Conservation (phyloP, 108 stramenopile genomes). For the Cylindrotheca fusiformis region DNA sequence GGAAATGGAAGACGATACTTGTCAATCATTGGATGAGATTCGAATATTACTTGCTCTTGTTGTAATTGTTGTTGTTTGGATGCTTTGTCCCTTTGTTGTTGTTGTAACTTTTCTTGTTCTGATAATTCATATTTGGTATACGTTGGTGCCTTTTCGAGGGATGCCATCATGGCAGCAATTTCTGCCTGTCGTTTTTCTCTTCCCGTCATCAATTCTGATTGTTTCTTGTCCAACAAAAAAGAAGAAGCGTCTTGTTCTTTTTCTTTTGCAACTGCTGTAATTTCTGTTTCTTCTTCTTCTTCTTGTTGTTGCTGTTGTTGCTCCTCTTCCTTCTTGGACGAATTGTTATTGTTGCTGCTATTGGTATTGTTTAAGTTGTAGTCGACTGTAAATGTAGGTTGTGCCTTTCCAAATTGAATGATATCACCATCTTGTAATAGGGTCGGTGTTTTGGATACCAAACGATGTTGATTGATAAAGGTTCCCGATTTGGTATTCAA, state of each 20-base stretch:
- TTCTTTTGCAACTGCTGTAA: no score
- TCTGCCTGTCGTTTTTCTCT: constrained; percentile 76
- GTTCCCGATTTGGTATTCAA: constrained; percentile 15
- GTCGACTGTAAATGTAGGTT: constrained; percentile 18
- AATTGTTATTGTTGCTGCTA: background rate
- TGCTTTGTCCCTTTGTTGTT: constrained; percentile 3
- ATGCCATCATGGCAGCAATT: constrained; percentile 82
- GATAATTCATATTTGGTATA: constrained; percentile 30
- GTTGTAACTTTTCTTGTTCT: constrained; percentile 7
- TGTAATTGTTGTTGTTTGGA: constrained; percentile 12
- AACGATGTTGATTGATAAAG: constrained; percentile 8
- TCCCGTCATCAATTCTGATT: no score
- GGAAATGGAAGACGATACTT: constrained; percentile 27
- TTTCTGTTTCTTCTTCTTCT: background rate
- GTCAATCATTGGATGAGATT: constrained; percentile 9
- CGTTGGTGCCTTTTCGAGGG: constrained; percentile 61
- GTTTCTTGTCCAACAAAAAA: no score
- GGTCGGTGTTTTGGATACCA: constrained; percentile 7
- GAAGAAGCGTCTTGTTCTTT: no score
- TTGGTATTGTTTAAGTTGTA: constrained; percentile 1
- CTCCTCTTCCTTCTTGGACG: background rate
- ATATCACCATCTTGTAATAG: constrained; percentile 17
- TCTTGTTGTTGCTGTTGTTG: background rate
- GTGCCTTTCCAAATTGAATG: constrained; percentile 23
- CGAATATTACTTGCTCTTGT: constrained; percentile 27